Conservation (phyloP, 1,284 basidiomycete genomes). For the Afroboletus lepidellus region DNA sequence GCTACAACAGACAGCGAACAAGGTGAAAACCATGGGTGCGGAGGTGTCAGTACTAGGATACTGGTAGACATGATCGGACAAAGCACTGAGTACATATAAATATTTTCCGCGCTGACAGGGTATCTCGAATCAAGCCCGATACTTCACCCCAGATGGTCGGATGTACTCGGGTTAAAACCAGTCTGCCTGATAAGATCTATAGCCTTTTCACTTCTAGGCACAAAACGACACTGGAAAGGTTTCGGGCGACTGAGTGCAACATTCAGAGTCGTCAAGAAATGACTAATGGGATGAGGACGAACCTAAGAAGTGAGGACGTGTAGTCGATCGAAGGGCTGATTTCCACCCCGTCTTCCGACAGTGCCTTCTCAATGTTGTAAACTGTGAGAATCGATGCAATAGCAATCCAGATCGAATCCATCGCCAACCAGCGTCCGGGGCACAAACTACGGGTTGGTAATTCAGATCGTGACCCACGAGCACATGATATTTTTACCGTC, state of each 20-base stretch:
- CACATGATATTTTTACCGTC: constrained; percentile 35
- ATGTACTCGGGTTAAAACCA: neutral
- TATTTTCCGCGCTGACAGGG: no score
- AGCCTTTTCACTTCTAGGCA: constrained; percentile 38
- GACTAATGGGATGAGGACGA: constrained; percentile 6
- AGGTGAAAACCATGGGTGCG: constrained; percentile 9
- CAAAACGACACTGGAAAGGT: constrained; percentile 43
- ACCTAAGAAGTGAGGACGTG: constrained; percentile 46
- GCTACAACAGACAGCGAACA: constrained; percentile 21
- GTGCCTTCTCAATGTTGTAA: constrained; percentile 41
- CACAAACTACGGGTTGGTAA: constrained; percentile 36
- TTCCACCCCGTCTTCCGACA: constrained; percentile 41
- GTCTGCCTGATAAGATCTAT: constrained; percentile 18
- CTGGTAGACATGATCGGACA: constrained; percentile 38
- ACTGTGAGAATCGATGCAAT: constrained; percentile 45
- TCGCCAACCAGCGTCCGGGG: constrained; percentile 46
- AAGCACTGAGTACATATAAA: no score
- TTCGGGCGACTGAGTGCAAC: constrained; percentile 41
- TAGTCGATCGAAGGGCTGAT: constrained; percentile 42
- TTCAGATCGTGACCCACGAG: neutral
- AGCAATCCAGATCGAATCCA: constrained; percentile 48
- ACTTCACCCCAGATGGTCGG: neutral
- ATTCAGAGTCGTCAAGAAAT: constrained; percentile 3
- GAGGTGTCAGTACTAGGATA: constrained; percentile 39
- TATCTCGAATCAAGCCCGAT: neutral